phyloP scores from a whole-genome alignment of 805 yeast species.

The Komagataella kurtzmanii region DNA sequence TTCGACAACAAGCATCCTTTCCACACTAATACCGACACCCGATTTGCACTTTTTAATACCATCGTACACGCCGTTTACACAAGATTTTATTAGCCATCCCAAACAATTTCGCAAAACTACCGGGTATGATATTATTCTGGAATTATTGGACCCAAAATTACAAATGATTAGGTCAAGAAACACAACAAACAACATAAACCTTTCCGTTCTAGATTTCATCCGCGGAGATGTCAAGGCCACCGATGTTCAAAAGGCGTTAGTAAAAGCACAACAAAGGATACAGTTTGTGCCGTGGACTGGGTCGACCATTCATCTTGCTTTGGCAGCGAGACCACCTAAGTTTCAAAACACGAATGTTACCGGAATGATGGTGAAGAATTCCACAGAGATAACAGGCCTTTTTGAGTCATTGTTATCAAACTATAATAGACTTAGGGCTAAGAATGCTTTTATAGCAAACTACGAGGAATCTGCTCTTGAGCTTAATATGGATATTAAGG shows the following conservation, averaged over 20 bases:
- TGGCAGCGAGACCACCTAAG: constrained; percentile 62
- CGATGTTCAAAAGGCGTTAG: constrained; percentile 58
- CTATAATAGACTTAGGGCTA: constrained; percentile 65
- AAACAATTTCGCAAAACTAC: constrained; percentile 55
- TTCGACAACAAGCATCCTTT: constrained; percentile 67
- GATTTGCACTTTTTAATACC: constrained; percentile 65
- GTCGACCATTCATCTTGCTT: constrained; percentile 63
- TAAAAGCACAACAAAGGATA: constrained; percentile 52
- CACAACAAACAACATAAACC: constrained; percentile 31
- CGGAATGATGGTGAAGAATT: constrained; percentile 78
- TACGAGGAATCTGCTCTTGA: constrained; percentile 41
- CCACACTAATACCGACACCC: constrained; percentile 79
- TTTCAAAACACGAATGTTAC: constrained; percentile 33
- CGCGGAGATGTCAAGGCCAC: constrained; percentile 48
- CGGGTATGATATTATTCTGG: constrained; percentile 76
- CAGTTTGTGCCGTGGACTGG: constrained; percentile 82
- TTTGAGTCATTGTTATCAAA: constrained; percentile 58
- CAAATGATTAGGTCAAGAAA: constrained; percentile 48
- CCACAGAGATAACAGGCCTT: constrained; percentile 58
- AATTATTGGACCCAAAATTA: constrained; percentile 65
- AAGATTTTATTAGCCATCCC: constrained; percentile 44
- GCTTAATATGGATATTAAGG: constrained; percentile 32
- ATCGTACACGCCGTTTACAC: constrained; percentile 64
- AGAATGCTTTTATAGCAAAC: constrained; percentile 75
- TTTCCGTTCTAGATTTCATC: constrained; percentile 59